These are phyloP conservation scores for Albifimbria verrucaria DNA, from an alignment of 2,329 filamentous ascomycete genomes.

Conservation along the genomic window DNA sequence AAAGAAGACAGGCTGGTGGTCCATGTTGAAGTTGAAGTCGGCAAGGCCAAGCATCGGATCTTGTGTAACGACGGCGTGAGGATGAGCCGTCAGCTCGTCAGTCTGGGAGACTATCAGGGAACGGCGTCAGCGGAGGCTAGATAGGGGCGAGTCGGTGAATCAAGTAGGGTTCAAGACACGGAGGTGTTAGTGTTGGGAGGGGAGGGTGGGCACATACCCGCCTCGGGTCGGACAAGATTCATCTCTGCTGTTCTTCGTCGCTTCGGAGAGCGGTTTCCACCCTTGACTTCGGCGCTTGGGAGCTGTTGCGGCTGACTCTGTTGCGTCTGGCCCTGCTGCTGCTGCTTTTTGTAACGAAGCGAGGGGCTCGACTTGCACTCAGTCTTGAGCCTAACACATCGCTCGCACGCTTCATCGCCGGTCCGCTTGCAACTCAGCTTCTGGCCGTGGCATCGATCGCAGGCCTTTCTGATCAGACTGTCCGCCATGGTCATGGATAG, in stretches of 20 bases:
- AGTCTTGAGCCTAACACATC: conserved; percentile 37
- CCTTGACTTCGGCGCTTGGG: conserved; percentile 10
- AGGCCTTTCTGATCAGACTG: conserved; percentile 38
- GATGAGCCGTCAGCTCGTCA: conserved; percentile 17
- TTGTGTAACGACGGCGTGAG: conserved; percentile 23
- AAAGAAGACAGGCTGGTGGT: conserved; percentile 26
- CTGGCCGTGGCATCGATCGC: conserved; percentile 44
- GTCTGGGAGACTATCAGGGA: conserved; percentile 23
- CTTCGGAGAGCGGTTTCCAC: conserved; percentile 31
- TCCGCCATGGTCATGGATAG: conserved; percentile 34
- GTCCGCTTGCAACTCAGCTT: conserved; percentile 44
- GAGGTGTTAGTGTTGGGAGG: background rate
- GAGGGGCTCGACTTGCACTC: conserved; percentile 44
- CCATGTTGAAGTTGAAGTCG: conserved; percentile 33
- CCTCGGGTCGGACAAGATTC: conserved; percentile 29
- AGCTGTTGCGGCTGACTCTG: conserved; percentile 12
- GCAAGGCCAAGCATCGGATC: conserved; percentile 25
- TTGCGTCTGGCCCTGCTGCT: conserved; percentile 12
- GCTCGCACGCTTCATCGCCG: conserved; percentile 37
- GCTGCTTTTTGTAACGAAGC: conserved; percentile 27
- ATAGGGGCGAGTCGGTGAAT: background rate
- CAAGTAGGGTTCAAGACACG: background rate
- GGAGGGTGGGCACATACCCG: conserved; percentile 27
- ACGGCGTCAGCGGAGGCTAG: conserved; percentile 8
- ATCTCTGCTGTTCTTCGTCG: conserved; percentile 28